Evolutionary conservation across 441 rosid genomes (phyloP), one percentile per base, ranked within the genome.

Genomic region (Pelargonium cotyledonis): DNA sequence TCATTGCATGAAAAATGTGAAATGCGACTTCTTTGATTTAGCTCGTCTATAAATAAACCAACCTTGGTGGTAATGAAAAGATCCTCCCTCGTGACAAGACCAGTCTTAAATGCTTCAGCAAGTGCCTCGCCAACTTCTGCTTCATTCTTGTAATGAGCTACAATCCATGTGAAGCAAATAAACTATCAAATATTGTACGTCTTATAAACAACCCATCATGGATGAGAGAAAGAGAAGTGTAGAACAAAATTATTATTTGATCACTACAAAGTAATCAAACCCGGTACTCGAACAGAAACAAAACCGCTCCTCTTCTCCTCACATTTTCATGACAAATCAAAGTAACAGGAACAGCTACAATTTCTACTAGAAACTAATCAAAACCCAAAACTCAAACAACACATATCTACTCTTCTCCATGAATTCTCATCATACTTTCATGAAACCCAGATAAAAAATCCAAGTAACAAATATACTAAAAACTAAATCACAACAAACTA

Each of bases 21-120:
- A 14, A 6, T 40, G 15, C 12, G 18, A 44, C 29, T 40, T 14
- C 23, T 55, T 55, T 12, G 21, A 65, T 38, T 63, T 11, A 64
- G 65, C 0, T 3, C 26, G 19, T 53, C 16, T 8, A 67, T 21
- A 61, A 38, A 63, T 23, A 44, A 64, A 67, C 72, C 70, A 41
- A 77, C 97, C 96, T 93, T 93, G 53, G 98, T 89, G 1, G 97
- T 91, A 75, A 93, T 80, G 79, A 89, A 93, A 77, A 93, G 86
- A 14, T 93, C 98, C 77, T 90, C 92, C 76, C 98, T 80, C 81
- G 84, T 85, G 62, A 93, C 92, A 71, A 93, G 79, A 38, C 96
- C 91, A 0, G 77, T 80, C 67, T 55, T 77, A 74, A 89, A 79
- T 72, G 88, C 95, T 84, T 89, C 95, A 9, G 97, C 75, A 75